Evolutionary conservation across 805 yeast genomes (phyloP).

Genomic region (Saturnispora silvae): DNA sequence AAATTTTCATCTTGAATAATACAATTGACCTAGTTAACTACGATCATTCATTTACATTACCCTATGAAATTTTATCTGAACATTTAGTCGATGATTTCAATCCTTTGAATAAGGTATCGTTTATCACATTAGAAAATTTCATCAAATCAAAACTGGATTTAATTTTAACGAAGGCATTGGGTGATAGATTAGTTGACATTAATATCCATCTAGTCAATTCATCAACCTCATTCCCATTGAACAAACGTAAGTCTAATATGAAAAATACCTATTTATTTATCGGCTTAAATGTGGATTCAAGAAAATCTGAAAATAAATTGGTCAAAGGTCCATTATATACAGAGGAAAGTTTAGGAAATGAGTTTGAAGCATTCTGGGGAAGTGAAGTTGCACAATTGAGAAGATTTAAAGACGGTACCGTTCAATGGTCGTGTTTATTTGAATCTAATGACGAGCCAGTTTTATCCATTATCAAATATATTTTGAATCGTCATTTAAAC

Average conservation of each 20-base stretch:
- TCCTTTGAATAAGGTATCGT: slow-evolving; percentile 61
- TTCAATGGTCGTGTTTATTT: slow-evolving; percentile 91
- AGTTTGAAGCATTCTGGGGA: slow-evolving; percentile 87
- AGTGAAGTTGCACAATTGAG: slow-evolving; percentile 70
- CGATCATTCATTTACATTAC: slow-evolving; percentile 52
- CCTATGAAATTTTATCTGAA: slow-evolving; percentile 31
- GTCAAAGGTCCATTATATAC: slow-evolving; percentile 76
- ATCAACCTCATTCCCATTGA: slow-evolving; percentile 28
- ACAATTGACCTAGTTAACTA: slow-evolving; percentile 45
- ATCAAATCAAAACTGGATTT: slow-evolving; percentile 50
- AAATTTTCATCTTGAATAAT: slow-evolving; percentile 58
- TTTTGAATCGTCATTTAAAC: slow-evolving; percentile 51
- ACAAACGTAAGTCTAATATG: slow-evolving; percentile 37
- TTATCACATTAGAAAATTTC: slow-evolving; percentile 57
- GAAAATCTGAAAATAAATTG: slow-evolving; percentile 68
- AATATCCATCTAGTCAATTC: slow-evolving; percentile 20
- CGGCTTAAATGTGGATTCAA: slow-evolving; percentile 61
- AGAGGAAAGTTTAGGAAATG: slow-evolving; percentile 44
- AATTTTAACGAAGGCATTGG: slow-evolving; percentile 48
- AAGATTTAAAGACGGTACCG: slow-evolving; percentile 86
- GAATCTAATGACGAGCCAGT: slow-evolving; percentile 36
- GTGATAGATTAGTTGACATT: slow-evolving; percentile 34
- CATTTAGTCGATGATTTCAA: slow-evolving; percentile 41
- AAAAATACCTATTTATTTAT: slow-evolving; percentile 32
- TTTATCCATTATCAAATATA: slow-evolving; percentile 51